Evolutionary conservation across 2,329 filamentous ascomycete genomes (phyloP).

Genomic region (Talaromyces islandicus): DNA sequence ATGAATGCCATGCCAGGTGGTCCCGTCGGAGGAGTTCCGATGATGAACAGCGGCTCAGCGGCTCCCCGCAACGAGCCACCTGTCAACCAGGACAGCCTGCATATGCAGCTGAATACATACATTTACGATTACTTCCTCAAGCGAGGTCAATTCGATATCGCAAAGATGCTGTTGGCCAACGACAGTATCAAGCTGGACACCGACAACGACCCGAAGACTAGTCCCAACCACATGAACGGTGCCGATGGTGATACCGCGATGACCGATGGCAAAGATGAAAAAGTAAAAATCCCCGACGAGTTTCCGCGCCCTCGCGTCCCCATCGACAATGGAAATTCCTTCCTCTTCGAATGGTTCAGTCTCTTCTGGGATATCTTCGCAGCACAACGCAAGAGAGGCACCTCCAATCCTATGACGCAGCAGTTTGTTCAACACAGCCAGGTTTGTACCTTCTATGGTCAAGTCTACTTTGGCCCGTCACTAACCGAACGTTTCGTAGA

Average conservation of each 20-base stretch:
- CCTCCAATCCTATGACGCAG: constrained; percentile 53
- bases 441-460: constrained; percentile 43
- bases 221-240: constrained; percentile 65
- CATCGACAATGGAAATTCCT: constrained; percentile 65
- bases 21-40: constrained; percentile 52
- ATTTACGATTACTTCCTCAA: constrained; percentile 75
- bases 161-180: constrained; percentile 65
- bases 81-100: constrained; percentile 23
- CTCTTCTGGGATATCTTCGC: constrained; percentile 95
- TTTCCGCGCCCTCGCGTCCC: constrained; percentile 60
- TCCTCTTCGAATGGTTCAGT: constrained; percentile 96
- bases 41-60: constrained; percentile 48
- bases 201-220: constrained; percentile 55
- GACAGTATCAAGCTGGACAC: constrained; percentile 55
- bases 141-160: constrained; percentile 76
- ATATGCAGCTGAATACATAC: constrained; percentile 54
- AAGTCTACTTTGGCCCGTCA: background rate
- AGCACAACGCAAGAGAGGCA: constrained; percentile 67
- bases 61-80: constrained; percentile 33
- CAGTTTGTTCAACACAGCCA: constrained; percentile 79
- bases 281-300: constrained; percentile 69
- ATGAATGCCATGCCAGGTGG: constrained; percentile 52
- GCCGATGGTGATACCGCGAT: constrained; percentile 71
- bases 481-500: constrained; percentile 38
- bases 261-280: constrained; percentile 72